Evolutionary conservation across 441 rosid genomes (phyloP), one percentile per base, ranked within the genome.

Genomic region (Pelargonium myrrhifolium): DNA sequence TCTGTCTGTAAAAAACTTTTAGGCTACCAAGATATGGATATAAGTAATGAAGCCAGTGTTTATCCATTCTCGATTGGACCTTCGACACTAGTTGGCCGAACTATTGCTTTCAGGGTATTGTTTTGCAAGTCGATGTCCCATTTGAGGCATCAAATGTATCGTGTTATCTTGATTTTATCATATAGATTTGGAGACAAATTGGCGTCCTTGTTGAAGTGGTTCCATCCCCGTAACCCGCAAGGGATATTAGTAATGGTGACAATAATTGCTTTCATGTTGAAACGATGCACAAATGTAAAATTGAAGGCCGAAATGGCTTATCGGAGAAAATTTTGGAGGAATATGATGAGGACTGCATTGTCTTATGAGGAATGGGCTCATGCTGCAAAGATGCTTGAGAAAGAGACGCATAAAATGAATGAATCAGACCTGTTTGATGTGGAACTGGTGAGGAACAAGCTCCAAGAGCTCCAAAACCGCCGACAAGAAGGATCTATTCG

Each of bases 291-390:
- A 0, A 87, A 87, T 74, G 97, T 93, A 9, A 91, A 93, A 37
- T 0, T 56, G 11, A 88, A 84, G 81, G 99, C 99, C 3, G 97
- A 91, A 64, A 84, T 88, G 92, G 99, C 89, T 5, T 93, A 91
- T 53, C 60, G 93, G 68, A 87, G 99, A 82, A 93, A 93, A 42
- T 93, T 91, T 72, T 93, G 99, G 99, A 89, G 97, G 85, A 91
- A 91, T 47, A 84, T 91, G 99, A 93, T 87, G 99, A 86, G 96
- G 28, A 62, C 81, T 5, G 96, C 97, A 9, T 76, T 89, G 81
- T 89, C 96, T 31, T 88, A 89, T 49, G 97, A 93, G 81, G 99
- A 93, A 65, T 93, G 99, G 99, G 86, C 93, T 69, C 97, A 91
- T 78, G 97, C 96, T 66, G 96, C 99, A 63, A 89, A 86, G 84